Base-by-base conservation (phyloP, 805 yeast genomes). In the Citeromyces matritensis region DNA sequence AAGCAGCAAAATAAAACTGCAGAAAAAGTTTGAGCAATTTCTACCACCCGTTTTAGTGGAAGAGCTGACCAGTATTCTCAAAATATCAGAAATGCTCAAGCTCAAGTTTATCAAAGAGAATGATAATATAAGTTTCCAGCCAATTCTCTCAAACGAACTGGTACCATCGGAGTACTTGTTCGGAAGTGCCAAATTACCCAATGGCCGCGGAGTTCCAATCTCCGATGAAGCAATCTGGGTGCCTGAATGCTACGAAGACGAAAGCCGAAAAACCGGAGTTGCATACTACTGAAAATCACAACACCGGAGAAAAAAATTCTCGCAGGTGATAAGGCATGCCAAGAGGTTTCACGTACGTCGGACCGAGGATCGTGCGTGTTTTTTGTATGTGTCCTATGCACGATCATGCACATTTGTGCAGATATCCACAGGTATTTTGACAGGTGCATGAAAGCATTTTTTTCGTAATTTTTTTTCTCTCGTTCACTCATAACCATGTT, bases 21-120 rank as follows among this genome's bases (percentile, higher is more conserved):
- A 23, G 10, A 19, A 23, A 12, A 15, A 7, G 10, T 12, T 32
- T 15, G 11, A 12, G 31, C 14, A 17, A 11, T 24, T 14, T 11
- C 33, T 33, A 10, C 29, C 35, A 6, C 21, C 24, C 6, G 21
- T 26, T 9, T 21, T 29, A 7, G 21, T 12, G 26, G 11, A 17
- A 21, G 21, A 30, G 12, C 26, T 33, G 33, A 19, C 8, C 23
- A 12, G 14, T 9, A 10, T 34, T 9, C 15, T 31, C n/a, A n/a
- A 24, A 10, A 14, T 27, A 9, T 24, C 27, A 10, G 23, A 31
- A 14, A 17, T 25, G 6, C 12, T 34, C 23, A 27, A 31, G 24
- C 10, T 34, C 15, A 34, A 27, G 13, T 31, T 31, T 23, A 26
- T 14, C 23, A 34, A 31, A 15, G 37, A 34, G 26, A 34, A 34